Base-by-base conservation (phyloP, 2,329 filamentous ascomycete genomes). In the Aspergillus sp. region DNA sequence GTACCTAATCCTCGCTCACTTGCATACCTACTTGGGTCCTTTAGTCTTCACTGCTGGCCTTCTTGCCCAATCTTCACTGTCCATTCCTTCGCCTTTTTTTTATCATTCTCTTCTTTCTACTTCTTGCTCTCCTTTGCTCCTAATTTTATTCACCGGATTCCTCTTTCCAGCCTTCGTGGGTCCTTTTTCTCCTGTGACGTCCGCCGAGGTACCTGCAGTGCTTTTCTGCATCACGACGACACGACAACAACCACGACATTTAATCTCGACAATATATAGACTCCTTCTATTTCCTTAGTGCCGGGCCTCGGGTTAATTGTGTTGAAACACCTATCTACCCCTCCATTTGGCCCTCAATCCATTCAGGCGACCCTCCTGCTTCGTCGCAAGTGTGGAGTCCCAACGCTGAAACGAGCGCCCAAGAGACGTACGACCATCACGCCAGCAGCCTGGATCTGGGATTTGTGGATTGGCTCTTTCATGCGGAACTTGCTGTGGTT, bases 301-400 rank as follows among this genome's bases (percentile, higher is more conserved):
- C 57, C 59, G 52, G 40, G 33, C 41, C 43, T 56, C 49, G 53
- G 45, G 39, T 50, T 60, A 61, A 57, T 63, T 46, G 52, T 40
- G 55, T 43, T 61, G 63, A 66, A 64, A 65, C 59, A 55, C 40
- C 54, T 43, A 52, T 50, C 51, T 54, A 57, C 31, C 49, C 44
- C 47, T 55, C 44, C 27, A 49, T 57, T 49, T 53, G 46, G 15
- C 47, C 40, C n/a, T 44, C 51, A 40, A 35, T 45, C 33, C 52
- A 53, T 55, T 54, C 51, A 53, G 52, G 40, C 58, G 55, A 37
- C 55, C 46, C 43, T 40, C 53, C 52, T 58, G 21, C 50, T 55
- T 54, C 56, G 49, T 27, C 55, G 27, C 47, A 59, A 62, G 53
- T 52, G 63, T 60, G 63, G 63, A 64, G 62, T 55, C 58, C 48